These are phyloP conservation scores for Leishmania tropica DNA, from an alignment of 208 protist species.

Conservation along the genomic window DNA sequence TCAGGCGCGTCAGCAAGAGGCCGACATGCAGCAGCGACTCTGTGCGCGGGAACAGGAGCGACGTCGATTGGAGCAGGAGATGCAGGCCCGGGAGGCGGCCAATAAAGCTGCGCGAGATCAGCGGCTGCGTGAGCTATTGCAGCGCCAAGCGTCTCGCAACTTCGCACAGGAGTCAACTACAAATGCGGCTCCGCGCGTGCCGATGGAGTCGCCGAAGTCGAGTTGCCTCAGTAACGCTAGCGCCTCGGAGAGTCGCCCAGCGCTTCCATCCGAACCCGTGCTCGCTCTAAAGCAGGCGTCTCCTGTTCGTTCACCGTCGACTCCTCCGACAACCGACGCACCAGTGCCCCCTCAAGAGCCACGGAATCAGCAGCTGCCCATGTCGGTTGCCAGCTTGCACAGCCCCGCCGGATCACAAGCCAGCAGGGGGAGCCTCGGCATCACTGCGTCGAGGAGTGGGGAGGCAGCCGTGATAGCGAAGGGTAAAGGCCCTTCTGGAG, in stretches of 20 bases:
- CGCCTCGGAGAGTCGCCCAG: background rate
- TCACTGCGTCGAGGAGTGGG: background rate
- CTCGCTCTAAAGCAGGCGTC: background rate
- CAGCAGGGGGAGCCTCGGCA: background rate
- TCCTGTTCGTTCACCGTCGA: background rate
- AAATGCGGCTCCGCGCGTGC: background rate
- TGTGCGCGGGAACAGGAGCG: constrained; percentile 18
- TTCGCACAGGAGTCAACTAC: background rate
- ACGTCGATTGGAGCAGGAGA: constrained; percentile 16
- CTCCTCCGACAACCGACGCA: background rate
- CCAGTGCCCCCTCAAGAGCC: background rate
- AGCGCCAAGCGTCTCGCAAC: background rate
- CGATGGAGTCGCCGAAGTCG: background rate
- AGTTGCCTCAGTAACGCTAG: background rate
- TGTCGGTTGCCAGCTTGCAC: background rate
- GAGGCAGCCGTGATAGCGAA: background rate
- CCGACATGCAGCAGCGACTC: constrained; percentile 10
- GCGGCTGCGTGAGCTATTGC: constrained; percentile 16
- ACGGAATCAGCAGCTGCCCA: background rate
- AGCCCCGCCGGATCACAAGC: background rate
- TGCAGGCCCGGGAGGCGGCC: constrained; percentile 10
- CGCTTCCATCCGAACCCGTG: background rate
- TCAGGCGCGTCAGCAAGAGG: constrained; percentile 6
- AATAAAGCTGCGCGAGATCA: constrained; percentile 11
- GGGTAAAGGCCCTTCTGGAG: background rate